Evolutionary conservation across 2,329 filamentous ascomycete genomes (phyloP).

Genomic region (Knufia petricola): DNA sequence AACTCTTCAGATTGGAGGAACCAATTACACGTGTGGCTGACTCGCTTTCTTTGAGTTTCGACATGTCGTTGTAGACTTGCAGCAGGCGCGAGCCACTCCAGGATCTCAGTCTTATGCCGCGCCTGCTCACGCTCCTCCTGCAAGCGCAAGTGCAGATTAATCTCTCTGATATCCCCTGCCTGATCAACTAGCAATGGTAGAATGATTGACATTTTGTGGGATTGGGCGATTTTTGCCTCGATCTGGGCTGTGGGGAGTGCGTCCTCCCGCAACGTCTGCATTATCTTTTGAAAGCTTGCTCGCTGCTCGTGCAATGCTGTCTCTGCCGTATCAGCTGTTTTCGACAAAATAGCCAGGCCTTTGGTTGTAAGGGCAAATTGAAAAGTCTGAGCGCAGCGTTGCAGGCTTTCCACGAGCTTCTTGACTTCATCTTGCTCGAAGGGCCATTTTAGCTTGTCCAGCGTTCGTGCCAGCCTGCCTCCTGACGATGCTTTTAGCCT

Average conservation of each 20-base stretch:
- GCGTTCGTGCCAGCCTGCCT: conserved; percentile 13
- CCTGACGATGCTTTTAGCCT: conserved; percentile 14
- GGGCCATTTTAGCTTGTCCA: conserved; percentile 21
- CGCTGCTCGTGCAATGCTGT: conserved; percentile 16
- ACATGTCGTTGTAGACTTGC: conserved; percentile 18
- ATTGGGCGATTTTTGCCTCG: conserved; percentile 10
- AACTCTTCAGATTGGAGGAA: conserved; percentile 24
- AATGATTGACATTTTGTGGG: conserved; percentile 16
- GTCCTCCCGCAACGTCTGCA: conserved; percentile 13
- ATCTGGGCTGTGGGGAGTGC: conserved; percentile 13
- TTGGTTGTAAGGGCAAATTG: conserved; percentile 19
- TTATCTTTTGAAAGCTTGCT: conserved; percentile 15
- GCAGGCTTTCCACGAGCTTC: conserved; percentile 17
- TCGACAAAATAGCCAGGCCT: conserved; percentile 17
- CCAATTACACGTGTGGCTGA: conserved; percentile 28
- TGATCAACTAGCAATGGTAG: conserved; percentile 17
- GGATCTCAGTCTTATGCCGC: conserved; percentile 17
- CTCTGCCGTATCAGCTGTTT: conserved; percentile 15
- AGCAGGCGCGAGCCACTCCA: conserved; percentile 21
- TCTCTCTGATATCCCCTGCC: conserved; percentile 16
- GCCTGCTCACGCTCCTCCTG: conserved; percentile 20
- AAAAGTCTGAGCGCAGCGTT: conserved; percentile 18
- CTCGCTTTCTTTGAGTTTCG: conserved; percentile 19
- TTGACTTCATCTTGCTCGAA: conserved; percentile 21
- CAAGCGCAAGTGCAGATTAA: conserved; percentile 15